Conservation (phyloP, 2,329 filamentous ascomycete species). For the Apiospora saccharicola region DNA sequence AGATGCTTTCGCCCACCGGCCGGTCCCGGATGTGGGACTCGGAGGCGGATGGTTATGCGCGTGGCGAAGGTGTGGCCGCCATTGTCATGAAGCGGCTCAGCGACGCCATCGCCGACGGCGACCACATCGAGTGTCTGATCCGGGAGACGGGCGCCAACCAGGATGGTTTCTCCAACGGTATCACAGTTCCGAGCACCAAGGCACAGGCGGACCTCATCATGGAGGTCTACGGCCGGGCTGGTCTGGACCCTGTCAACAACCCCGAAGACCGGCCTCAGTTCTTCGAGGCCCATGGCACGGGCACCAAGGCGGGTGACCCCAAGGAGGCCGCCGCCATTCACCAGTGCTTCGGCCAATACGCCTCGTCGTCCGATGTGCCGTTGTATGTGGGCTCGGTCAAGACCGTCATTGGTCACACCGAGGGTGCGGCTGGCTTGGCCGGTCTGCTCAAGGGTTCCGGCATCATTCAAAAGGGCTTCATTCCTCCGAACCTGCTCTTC, state of each 20-base stretch:
- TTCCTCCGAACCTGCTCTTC: constrained; percentile 31
- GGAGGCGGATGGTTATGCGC: neutral
- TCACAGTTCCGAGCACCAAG: constrained; percentile 52
- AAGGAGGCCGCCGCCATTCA: constrained; percentile 35
- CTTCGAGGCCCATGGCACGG: constrained; percentile 39
- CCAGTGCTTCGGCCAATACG: constrained; percentile 16
- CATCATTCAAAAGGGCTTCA: constrained; percentile 5
- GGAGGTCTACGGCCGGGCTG: constrained; percentile 42
- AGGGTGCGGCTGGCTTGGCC: constrained; percentile 29
- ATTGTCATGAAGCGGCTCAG: constrained; percentile 60
- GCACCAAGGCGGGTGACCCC: constrained; percentile 33
- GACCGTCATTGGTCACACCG: constrained; percentile 29
- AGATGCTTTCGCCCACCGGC: neutral
- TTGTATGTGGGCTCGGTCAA: constrained; percentile 29
- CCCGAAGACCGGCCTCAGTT: constrained; percentile 41
- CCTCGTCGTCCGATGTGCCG: neutral
- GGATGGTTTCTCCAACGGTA: constrained; percentile 58
- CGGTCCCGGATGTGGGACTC: neutral
- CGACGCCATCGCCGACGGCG: constrained; percentile 58
- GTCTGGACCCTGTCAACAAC: constrained; percentile 31
- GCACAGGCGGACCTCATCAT: constrained; percentile 44
- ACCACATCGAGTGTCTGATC: constrained; percentile 55
- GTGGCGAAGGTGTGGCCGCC: constrained; percentile 59
- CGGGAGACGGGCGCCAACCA: constrained; percentile 56
- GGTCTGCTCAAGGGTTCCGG: constrained; percentile 28